These are phyloP conservation scores for Sclerotiophoma versabilis DNA, from an alignment of 2,329 filamentous ascomycete species.

Conservation along the genomic window DNA sequence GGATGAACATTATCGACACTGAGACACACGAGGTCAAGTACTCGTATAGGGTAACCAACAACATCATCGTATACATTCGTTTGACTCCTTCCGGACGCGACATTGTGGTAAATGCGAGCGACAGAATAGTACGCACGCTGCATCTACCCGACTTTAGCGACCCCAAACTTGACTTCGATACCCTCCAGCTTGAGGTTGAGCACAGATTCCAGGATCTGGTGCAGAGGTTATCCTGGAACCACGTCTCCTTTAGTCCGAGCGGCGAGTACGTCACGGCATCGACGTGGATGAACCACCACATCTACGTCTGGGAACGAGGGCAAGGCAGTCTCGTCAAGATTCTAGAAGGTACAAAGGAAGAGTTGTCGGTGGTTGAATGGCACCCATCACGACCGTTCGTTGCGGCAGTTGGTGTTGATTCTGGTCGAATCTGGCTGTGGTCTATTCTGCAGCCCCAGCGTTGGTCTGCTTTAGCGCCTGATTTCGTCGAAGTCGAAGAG, in stretches of 20 bases:
- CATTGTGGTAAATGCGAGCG: slow-evolving; percentile 89
- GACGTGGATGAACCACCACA: slow-evolving; percentile 97
- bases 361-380: slow-evolving; percentile 94
- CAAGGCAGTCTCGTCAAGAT: slow-evolving; percentile 96
- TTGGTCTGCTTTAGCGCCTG: slow-evolving; percentile 95
- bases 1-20: slow-evolving; percentile 92
- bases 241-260: slow-evolving; percentile 91
- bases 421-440: slow-evolving; percentile 94
- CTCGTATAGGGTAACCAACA: slow-evolving; percentile 85
- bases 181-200: slow-evolving; percentile 87
- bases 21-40: slow-evolving; percentile 82
- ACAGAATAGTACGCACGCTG: slow-evolving; percentile 93
- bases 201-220: slow-evolving; percentile 99
- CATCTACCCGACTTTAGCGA: slow-evolving; percentile 76
- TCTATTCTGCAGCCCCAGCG: slow-evolving; percentile 93
- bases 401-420: slow-evolving; percentile 90
- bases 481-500: slow-evolving; percentile 97
- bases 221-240: slow-evolving; percentile 94
- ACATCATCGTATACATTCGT: slow-evolving; percentile 86
- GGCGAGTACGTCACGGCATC: slow-evolving; percentile 96
- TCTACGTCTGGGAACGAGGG: slow-evolving; percentile 96
- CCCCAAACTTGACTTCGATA: slow-evolving; percentile 77
- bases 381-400: slow-evolving; percentile 87
- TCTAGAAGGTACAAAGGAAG: slow-evolving; percentile 94
- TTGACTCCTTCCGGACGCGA: slow-evolving; percentile 85